Base-by-base conservation (phyloP, 192 early-diverging fungal species). In the Phlyctochytrium arcticum region DNA sequence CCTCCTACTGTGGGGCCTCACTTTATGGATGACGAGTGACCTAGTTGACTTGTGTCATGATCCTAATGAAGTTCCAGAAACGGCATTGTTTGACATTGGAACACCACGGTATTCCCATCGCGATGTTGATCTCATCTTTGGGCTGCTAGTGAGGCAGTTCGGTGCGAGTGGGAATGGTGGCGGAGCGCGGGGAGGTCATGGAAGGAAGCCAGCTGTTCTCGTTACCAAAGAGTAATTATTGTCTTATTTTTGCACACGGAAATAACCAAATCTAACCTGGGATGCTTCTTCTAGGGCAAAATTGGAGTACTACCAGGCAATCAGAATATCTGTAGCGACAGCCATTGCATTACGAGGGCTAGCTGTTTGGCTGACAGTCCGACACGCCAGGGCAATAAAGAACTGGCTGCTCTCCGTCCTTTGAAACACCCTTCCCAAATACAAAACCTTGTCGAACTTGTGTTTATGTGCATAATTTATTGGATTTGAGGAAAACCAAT, bases 1-100 rank as follows among this genome's bases (percentile, higher is more conserved):
- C 2, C 55, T 72, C 8, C 31, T 68, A 6, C 49, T 73, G 32
- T 73, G 71, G 71, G 71, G 71, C 36, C 35, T 73, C n/a, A 73
- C 71, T 23, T 44, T 73, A 32, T 62, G 71, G 65, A 73, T 73
- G 65, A 68, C 65, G 5, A 19, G 31, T 23, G 71, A 73, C 44
- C 21, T 73, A 44, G 29, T 73, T 21, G 65, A 71, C 32, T 31
- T 66, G 64, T 66, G 54, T 48, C 34, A 54, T 26, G 62, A 35
- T 34, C 55, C 54, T 6, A 4, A 24, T 17, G 44, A 69, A n/a
- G 48, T 53, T 15, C 49, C 36, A 1, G 12, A 19, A 10, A 34
- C 50, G 31, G 37, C 64, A 9, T 34, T 58, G 48, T 29, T 17
- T 12, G 57, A 48, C 7, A 30, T 72, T 10, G 64, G 64, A 15